Base-by-base conservation (phyloP, 208 protist genomes). In the Leishmania braziliensis region DNA sequence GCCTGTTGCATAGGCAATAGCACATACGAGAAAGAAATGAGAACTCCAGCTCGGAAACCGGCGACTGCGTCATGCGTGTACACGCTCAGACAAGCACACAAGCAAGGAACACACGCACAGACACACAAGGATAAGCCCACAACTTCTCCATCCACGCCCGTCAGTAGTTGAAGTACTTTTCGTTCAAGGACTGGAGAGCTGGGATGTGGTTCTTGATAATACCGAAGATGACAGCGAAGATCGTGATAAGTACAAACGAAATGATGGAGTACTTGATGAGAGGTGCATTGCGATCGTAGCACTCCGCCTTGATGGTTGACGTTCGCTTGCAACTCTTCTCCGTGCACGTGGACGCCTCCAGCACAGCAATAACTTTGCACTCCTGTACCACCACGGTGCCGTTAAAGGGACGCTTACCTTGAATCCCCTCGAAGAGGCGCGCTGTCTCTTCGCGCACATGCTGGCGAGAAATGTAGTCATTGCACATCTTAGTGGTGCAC, bases 121-220 rank as follows among this genome's bases (percentile, higher is more conserved):
- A 46, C 43, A 46, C 70, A 77, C 36, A 26, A 69, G 63, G 12
- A 26, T 69, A n/a, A n/a, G 2, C 70, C n/a, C 50, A 36, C 29
- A 26, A 48, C 51, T 62, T 18, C 43, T 10, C 39, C 48, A n/a
- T 26, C 16, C 12, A n/a, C 26, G 70, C 51, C 23, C 51, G 51
- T 80, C 75, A 95, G 79, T 93, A 96, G 75, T 91, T 91, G 80
- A 96, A 93, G 80, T 94, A 92, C 69, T 87, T 92, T 65, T 92
- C 87, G 79, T 93, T 96, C 43, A 93, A 68, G 4, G 84, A 84
- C 77, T 95, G 89, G 33, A 91, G 92, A 10, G 90, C 91, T n/a
- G 90, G 91, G 46, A 95, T 93, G 79, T 96, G 84, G 75, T 94
- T 91, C 84, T 96, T 96, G 39, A 96, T 87, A 3, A 95, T 75